A percentile compares a stretch with the other conserved stretches of the same genome.
phyloP scores from a whole-genome alignment of 345 rosid species.

The Tarenaya hassleriana region DNA sequence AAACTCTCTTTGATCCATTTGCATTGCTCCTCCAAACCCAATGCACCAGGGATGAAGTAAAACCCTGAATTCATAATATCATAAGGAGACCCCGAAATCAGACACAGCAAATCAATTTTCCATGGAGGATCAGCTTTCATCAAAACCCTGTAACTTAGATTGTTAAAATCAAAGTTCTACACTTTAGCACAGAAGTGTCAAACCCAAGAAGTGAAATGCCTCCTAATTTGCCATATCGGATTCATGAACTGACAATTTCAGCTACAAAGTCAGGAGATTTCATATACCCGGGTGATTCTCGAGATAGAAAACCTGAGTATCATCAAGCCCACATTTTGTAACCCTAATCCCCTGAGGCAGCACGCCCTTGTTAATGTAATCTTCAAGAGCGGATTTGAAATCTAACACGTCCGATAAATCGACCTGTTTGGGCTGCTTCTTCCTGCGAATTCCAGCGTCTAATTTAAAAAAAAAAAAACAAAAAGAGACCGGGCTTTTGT shows the following conservation, averaged over 20 bases:
- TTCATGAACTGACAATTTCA: neutral
- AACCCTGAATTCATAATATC: slow-evolving; percentile 44
- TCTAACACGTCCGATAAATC: slow-evolving; percentile 71
- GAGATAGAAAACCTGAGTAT: slow-evolving; percentile 49
- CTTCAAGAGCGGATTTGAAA: slow-evolving; percentile 45
- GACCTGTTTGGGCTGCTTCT: slow-evolving; percentile 62
- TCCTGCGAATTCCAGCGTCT: slow-evolving; percentile 41
- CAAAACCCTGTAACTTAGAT: neutral
- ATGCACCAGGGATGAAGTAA: slow-evolving; percentile 68
- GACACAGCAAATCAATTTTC: too few species aligned
- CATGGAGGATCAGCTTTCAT: too few species aligned
- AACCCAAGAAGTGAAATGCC: neutral
- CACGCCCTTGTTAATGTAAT: slow-evolving; percentile 31
- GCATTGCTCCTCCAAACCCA: slow-evolving; percentile 73
- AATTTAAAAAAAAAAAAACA: neutral
- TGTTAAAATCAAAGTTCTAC: too few species aligned
- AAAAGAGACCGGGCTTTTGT: neutral
- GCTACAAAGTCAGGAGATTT: neutral
- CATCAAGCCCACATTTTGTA: slow-evolving; percentile 26
- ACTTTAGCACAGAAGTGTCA: neutral
- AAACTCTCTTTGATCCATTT: slow-evolving; percentile 81
- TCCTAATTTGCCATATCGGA: neutral
- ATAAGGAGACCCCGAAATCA: neutral
- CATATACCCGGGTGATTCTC: slow-evolving; percentile 60
- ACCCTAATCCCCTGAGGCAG: slow-evolving; percentile 51